A percentile compares a stretch with the other conserved stretches of the same genome.
These are phyloP conservation scores for Fusarium nelsonii DNA, from an alignment of 2,329 filamentous ascomycete genomes.

Conservation along the genomic window DNA sequence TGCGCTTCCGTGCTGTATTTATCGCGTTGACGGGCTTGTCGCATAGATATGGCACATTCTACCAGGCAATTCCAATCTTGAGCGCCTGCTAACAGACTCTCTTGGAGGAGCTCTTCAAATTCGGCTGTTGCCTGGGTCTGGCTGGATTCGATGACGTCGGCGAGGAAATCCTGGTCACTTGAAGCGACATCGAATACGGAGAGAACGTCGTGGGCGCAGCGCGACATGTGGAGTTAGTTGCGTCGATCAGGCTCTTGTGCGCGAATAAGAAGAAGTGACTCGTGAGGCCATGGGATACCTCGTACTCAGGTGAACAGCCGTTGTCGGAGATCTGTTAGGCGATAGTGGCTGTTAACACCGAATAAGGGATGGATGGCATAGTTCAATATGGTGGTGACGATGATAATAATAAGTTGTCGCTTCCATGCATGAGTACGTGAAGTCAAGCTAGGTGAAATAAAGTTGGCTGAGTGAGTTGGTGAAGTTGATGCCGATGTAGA, in stretches of 20 bases:
- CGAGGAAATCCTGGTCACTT: constrained; percentile 50
- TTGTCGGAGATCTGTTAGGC: not conserved
- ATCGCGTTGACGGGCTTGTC: constrained; percentile 21
- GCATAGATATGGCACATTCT: constrained; percentile 52
- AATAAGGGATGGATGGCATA: not conserved
- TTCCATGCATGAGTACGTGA: not conserved
- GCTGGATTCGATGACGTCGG: constrained; percentile 48
- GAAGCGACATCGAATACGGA: constrained; percentile 52
- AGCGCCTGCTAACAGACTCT: constrained; percentile 51
- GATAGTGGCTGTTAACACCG: not conserved
- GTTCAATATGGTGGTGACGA: not conserved
- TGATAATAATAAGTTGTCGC: not conserved
- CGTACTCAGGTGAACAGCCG: not conserved
- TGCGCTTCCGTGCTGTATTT: constrained; percentile 48
- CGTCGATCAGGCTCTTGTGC: constrained; percentile 26
- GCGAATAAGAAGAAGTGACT: not conserved
- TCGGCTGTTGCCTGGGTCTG: constrained; percentile 47
- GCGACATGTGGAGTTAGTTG: constrained; percentile 26
- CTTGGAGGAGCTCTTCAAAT: constrained; percentile 45
- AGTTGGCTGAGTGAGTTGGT: not conserved
- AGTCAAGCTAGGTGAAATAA: not conserved
- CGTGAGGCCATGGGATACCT: constrained; percentile 1
- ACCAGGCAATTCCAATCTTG: constrained; percentile 53
- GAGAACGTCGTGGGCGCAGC: constrained; percentile 48
- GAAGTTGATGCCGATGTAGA: not conserved